Percentiles rank a stretch among this genome's conserved stretches.
These are phyloP conservation scores for Penicillium daleae DNA, from an alignment of 495 filamentous ascomycete species.

Conservation along the genomic window DNA sequence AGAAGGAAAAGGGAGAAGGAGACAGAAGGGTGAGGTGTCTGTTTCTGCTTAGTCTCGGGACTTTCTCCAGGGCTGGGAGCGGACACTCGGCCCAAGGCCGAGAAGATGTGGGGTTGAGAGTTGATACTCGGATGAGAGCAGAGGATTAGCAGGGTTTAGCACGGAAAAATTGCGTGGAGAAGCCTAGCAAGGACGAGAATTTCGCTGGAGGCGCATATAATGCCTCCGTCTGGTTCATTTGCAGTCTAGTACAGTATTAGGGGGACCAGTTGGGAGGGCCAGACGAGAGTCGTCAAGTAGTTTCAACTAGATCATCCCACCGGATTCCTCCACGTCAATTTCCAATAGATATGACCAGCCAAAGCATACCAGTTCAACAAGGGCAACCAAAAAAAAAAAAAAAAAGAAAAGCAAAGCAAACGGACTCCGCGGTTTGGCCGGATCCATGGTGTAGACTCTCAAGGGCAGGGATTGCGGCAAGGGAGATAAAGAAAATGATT, in stretches of 20 bases:
- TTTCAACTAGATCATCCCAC: background rate
- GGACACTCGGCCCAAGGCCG: no score
- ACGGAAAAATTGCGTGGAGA: background rate
- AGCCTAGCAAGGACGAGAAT: no score
- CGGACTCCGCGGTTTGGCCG: background rate
- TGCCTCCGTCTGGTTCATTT: background rate
- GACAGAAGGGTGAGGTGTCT: background rate
- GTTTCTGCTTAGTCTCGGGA: no score
- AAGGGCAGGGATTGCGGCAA: background rate
- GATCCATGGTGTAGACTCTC: background rate
- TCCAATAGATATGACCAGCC: background rate
- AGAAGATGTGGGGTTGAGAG: no score
- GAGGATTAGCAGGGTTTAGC: no score
- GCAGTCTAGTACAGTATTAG: background rate
- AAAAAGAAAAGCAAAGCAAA: background rate
- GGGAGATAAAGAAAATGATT: background rate
- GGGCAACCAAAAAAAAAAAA: background rate
- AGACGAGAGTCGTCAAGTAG: no score
- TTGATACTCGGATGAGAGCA: no score
- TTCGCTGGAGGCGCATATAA: background rate
- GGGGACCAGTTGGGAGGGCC: background rate
- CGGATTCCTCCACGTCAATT: background rate
- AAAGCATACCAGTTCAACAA: slow-evolving; percentile 6
- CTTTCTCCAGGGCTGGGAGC: no score
- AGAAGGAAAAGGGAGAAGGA: no score